Conservation (phyloP, 164 flowering plant species). For the Dillenia turbinata region DNA sequence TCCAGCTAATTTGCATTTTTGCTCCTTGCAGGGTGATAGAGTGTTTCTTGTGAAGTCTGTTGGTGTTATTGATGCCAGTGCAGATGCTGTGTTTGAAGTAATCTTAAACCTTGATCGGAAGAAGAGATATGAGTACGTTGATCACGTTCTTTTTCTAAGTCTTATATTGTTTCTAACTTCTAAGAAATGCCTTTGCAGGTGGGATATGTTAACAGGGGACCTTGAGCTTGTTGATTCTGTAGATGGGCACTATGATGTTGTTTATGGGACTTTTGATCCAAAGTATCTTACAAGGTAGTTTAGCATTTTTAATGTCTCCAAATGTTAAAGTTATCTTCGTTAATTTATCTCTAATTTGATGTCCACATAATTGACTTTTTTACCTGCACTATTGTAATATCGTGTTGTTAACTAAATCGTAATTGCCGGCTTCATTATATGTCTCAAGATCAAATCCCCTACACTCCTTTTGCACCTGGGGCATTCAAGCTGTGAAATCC, state of each 20-base stretch:
- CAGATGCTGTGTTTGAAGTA: conserved; percentile 82
- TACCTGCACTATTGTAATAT: too few relatives aligned
- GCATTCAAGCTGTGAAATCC: too few relatives aligned
- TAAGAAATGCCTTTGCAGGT: conserved; percentile 55
- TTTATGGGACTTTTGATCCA: conserved; percentile 76
- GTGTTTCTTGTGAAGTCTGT: conserved; percentile 77
- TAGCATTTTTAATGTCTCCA: not conserved
- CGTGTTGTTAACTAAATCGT: too few relatives aligned
- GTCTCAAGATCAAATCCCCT: too few relatives aligned
- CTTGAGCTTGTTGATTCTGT: conserved; percentile 71
- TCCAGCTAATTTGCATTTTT: conserved; percentile 2
- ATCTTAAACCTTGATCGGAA: conserved; percentile 55
- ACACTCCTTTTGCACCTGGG: too few relatives aligned
- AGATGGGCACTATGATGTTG: conserved; percentile 79
- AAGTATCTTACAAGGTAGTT: conserved; percentile 56
- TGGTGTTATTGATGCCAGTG: conserved; percentile 79
- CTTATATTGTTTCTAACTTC: conserved; percentile 13
- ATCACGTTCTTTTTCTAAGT: not conserved
- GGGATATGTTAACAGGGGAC: conserved; percentile 88
- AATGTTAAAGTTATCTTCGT: too few relatives aligned
- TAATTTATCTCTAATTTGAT: too few relatives aligned
- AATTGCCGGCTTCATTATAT: too few relatives aligned
- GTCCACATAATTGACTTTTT: too few relatives aligned
- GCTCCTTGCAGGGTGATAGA: conserved; percentile 48
- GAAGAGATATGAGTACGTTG: conserved; percentile 83